Conservation (phyloP, 1,284 basidiomycete species). For the Irpex sp. region DNA sequence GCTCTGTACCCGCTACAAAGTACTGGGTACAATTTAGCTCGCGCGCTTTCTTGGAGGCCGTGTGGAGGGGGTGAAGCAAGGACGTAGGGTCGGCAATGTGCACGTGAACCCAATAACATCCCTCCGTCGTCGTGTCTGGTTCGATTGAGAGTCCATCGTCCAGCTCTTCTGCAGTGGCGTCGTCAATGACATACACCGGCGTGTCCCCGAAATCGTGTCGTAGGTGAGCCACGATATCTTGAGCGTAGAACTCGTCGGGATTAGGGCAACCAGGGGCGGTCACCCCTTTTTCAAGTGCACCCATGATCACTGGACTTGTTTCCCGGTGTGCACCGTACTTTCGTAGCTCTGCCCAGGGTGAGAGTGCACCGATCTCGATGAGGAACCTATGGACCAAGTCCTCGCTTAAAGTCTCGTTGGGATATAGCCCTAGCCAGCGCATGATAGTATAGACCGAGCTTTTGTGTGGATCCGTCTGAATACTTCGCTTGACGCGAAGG, state of each 20-base stretch:
- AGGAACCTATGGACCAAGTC: conserved; percentile 38
- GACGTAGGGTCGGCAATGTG: conserved; percentile 95
- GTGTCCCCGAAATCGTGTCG: conserved; percentile 85
- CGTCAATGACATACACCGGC: conserved; percentile 90
- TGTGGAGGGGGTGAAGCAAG: conserved; percentile 68
- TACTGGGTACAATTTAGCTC: conserved; percentile 54
- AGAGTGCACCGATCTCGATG: conserved; percentile 64
- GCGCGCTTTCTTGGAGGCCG: conserved; percentile 54
- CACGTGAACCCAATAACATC: conserved; percentile 79
- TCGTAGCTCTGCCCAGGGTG: conserved; percentile 69
- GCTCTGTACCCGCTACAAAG: conserved; percentile 59
- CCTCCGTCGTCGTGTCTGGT: conserved; percentile 50
- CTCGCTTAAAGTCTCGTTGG: conserved; percentile 30
- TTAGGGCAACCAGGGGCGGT: conserved; percentile 29
- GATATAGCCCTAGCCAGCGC: conserved; percentile 48
- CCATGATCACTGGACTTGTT: not conserved
- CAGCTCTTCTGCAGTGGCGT: conserved; percentile 77
- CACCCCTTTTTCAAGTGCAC: not conserved
- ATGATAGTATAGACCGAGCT: conserved; percentile 57
- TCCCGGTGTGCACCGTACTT: not conserved
- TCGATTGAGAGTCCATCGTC: conserved; percentile 95
- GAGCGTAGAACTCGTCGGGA: conserved; percentile 53
- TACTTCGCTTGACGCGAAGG: conserved; percentile 52
- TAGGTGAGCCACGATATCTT: conserved; percentile 59
- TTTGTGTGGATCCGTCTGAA: conserved; percentile 65